phyloP scores from a whole-genome alignment of 805 yeast genomes.

The Wickerhamiella nectarea region DNA sequence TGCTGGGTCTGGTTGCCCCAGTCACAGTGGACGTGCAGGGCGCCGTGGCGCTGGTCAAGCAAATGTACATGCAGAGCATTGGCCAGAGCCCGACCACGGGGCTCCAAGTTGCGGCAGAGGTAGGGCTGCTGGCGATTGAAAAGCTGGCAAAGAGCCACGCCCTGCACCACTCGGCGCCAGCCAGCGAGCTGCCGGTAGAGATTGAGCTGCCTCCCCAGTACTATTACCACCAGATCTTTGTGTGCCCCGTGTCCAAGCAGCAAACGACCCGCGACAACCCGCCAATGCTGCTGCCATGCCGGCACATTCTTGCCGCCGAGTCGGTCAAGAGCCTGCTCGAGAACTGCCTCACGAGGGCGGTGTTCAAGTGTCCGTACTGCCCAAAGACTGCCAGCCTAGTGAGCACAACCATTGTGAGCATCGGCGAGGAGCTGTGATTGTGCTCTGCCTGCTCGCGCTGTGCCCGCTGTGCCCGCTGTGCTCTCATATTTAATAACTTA shows the following conservation, averaged over 20 bases:
- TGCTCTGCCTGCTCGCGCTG: too few relatives aligned
- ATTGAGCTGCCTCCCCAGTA: conserved; percentile 39
- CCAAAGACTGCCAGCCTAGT: conserved; percentile 28
- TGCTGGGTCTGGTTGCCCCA: conserved; percentile 37
- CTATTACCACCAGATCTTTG: conserved; percentile 51
- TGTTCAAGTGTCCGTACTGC: conserved; percentile 63
- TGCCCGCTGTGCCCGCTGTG: too few relatives aligned
- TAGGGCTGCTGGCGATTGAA: too few relatives aligned
- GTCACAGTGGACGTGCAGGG: too few relatives aligned
- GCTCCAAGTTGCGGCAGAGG: too few relatives aligned
- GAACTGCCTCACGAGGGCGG: conserved; percentile 27
- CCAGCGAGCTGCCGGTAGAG: conserved; percentile 50
- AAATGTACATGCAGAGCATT: too few relatives aligned
- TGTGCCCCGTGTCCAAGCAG: conserved; percentile 58
- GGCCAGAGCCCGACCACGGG: too few relatives aligned
- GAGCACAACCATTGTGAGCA: not conserved
- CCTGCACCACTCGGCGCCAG: conserved; percentile 38
- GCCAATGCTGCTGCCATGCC: conserved; percentile 50
- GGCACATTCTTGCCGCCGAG: conserved; percentile 46
- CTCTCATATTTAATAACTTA: not conserved
- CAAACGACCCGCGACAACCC: conserved; percentile 48
- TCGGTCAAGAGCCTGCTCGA: conserved; percentile 36
- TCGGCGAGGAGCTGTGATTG: not conserved
- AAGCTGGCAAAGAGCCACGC: too few relatives aligned
- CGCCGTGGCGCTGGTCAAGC: too few relatives aligned